Evolutionary conservation across 1,284 basidiomycete genomes (phyloP), one percentile per base, ranked within the genome.

Genomic region (Ceratobasidium sp.): DNA sequence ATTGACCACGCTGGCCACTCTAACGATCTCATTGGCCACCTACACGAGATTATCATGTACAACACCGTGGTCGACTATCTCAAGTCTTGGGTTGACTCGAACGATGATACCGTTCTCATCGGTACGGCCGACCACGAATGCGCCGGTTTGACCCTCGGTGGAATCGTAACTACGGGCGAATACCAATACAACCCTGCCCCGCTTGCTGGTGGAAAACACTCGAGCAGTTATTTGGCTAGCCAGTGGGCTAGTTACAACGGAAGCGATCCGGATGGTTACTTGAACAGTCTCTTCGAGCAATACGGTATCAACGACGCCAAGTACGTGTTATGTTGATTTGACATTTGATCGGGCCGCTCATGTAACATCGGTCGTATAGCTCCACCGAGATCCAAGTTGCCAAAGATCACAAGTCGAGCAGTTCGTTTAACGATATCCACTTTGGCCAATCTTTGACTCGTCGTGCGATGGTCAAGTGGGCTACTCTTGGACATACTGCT

Each of bases 21-120:
- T 72, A 80, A 80, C 69, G 79, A 80, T 53, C 77, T 77, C 12
- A 75, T 78, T 50, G 78, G 77, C 3, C 77, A 79, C 71, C 69
- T 78, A 12, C 76, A 79, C 71, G 79, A 80, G 30, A 79, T 79
- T 70, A 26, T 70, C 41, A 70, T 70, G 67, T 73, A 73, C 14
- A 71, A 73, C 34, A 64, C 60, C 50, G 79, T 79, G 65, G 69
- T 79, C 3, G 78, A 77, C 12, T 79, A 77, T 73, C 72, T 78
- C 65, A 74, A 77, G 65, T 73, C 76, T 65, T 79, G 62, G 60
- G 52, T 72, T 74, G 79, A 76, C 77, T 12, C 75, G 75, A 72
- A 73, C 48, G 60, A 77, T 74, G 74, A 76, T 67, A 76, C 76
- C 14, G 67, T 79, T n/a, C 43, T 80, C 1, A 76, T 79, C 32